These are phyloP conservation scores for Chlorella sp. DNA, from an alignment of 139 green algal species.

Conservation along the genomic window DNA sequence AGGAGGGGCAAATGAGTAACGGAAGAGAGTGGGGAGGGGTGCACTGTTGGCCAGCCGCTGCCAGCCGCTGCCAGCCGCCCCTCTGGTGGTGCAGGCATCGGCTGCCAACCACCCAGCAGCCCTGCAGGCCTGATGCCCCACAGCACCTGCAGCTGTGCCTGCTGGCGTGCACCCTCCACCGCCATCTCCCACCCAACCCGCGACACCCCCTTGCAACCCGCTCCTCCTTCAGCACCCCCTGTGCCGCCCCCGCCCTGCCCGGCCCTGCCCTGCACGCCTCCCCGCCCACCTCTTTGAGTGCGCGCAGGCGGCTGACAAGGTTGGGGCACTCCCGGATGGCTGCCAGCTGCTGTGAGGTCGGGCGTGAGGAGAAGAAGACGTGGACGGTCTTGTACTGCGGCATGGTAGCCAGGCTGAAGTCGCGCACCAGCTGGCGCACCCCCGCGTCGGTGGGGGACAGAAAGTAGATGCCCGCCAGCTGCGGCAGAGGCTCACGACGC, in stretches of 20 bases:
- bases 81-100: no score
- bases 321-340: conserved; percentile 61
- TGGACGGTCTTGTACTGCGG: conserved; percentile 77
- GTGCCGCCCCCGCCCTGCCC: background rate
- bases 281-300: conserved; percentile 76
- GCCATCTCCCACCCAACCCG: background rate
- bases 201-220: background rate
- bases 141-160: background rate
- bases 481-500: conserved; percentile 72
- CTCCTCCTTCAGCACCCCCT: background rate
- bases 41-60: no score
- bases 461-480: conserved; percentile 87
- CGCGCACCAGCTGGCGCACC: conserved; percentile 66
- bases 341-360: conserved; percentile 49
- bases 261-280: background rate
- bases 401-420: conserved; percentile 57
- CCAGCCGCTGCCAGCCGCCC: no score
- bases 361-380: conserved; percentile 90
- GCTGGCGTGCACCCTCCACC: background rate
- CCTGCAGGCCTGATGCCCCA: no score
- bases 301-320: conserved; percentile 55
- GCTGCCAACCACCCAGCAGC: no score
- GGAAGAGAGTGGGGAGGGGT: no score
- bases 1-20: no score
- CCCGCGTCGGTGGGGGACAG: conserved; percentile 71